Evolutionary conservation across 2,329 filamentous ascomycete genomes (phyloP).

Genomic region (Ceratocystis albifundus): DNA sequence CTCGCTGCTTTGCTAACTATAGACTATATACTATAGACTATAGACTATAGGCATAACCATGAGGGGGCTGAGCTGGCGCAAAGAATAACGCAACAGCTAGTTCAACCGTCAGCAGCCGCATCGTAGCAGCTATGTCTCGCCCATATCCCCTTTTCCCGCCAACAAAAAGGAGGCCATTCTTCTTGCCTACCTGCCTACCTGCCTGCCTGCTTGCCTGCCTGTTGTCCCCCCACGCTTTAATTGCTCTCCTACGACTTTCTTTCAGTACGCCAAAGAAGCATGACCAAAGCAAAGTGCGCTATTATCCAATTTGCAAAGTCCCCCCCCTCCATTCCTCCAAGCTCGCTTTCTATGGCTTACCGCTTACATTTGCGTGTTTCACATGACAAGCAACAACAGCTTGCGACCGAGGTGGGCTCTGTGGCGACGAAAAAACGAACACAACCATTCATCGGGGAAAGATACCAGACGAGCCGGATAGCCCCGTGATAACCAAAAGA

Average conservation of each 20-base stretch:
- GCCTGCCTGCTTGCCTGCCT: no score
- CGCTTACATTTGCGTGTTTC: not conserved
- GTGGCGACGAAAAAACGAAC: not conserved
- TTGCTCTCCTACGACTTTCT: no score
- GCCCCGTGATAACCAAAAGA: not conserved
- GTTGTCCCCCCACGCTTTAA: no score
- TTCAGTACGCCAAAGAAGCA: not conserved
- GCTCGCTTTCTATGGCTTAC: not conserved
- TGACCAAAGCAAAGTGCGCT: not conserved
- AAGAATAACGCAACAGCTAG: no score
- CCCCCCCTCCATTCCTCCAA: not conserved
- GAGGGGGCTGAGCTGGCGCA: no score
- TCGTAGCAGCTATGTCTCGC: not conserved
- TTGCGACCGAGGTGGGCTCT: not conserved
- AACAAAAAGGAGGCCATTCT: not conserved
- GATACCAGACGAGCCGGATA: not conserved
- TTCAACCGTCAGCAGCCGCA: no score
- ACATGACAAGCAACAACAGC: not conserved
- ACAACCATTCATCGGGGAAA: not conserved
- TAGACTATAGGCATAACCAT: no score
- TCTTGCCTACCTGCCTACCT: no score
- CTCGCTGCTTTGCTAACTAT: no score
- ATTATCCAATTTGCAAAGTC: not conserved
- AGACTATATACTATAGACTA: no score
- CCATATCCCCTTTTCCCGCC: not conserved